Conservation (phyloP, 148 eudicot species). For the Suaeda aralocaspica region DNA sequence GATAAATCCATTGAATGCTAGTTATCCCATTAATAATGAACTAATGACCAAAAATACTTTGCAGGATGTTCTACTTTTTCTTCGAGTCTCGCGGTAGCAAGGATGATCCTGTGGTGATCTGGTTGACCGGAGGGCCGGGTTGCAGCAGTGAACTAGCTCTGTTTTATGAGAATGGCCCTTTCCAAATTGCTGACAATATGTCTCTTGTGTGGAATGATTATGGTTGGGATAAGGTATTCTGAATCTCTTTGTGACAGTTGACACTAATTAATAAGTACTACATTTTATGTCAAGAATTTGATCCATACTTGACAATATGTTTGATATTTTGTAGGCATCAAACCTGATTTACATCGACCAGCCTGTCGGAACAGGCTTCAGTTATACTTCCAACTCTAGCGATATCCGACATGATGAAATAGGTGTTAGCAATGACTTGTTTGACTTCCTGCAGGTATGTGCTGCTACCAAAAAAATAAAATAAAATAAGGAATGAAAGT, state of each 20-base stretch:
- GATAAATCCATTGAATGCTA: too few relatives aligned
- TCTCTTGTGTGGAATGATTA: constrained; percentile 62
- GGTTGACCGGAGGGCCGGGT: constrained; percentile 85
- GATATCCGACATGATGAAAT: constrained; percentile 56
- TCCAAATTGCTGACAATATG: constrained; percentile 48
- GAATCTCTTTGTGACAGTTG: not conserved
- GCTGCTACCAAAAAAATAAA: not conserved
- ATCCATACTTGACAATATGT: not conserved
- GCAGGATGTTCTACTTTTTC: constrained; percentile 89
- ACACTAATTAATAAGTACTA: too few relatives aligned
- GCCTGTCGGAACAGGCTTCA: constrained; percentile 81
- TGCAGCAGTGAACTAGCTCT: constrained; percentile 74
- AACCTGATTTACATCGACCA: constrained; percentile 81
- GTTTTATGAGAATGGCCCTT: constrained; percentile 86
- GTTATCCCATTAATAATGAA: too few relatives aligned
- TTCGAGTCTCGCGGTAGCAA: constrained; percentile 61
- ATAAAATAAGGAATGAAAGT: not conserved
- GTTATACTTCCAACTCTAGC: constrained; percentile 47
- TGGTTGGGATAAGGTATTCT: constrained; percentile 79
- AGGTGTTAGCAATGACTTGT: constrained; percentile 65
- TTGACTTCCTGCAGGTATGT: constrained; percentile 77
- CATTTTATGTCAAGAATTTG: not conserved
- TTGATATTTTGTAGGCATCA: constrained; percentile 43
- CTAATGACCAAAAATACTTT: constrained; percentile 5
- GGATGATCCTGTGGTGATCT: constrained; percentile 64